A percentile compares a stretch with the other conserved stretches of the same genome.
phyloP scores from a whole-genome alignment of 495 filamentous ascomycete species.

The Podospora tetraspora region DNA sequence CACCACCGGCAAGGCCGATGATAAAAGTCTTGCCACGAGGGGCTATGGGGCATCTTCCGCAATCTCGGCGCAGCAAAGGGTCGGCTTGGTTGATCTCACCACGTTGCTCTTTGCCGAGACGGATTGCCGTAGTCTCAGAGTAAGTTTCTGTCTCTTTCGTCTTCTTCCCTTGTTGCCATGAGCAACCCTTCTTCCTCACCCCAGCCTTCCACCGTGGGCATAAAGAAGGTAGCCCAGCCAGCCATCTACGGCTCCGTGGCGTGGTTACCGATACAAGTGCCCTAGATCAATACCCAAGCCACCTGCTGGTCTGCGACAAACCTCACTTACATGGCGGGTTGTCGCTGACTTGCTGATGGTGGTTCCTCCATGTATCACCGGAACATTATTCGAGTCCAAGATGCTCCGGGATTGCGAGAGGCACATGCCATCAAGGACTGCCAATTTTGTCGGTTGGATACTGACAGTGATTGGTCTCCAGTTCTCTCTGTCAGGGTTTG shows the following conservation, averaged over 20 bases:
- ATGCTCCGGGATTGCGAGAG: conserved; percentile 53
- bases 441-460: conserved; percentile 22
- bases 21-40: conserved; percentile 49
- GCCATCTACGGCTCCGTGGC: conserved; percentile 50
- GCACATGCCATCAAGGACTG: conserved; percentile 44
- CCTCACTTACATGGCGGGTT: conserved; percentile 29
- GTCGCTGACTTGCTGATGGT: conserved; percentile 26
- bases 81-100: conserved; percentile 75
- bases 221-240: conserved; percentile 80
- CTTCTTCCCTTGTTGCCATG: conserved; percentile 14
- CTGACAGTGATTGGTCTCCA: conserved; percentile 20
- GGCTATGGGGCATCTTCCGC: conserved; percentile 71
- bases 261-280: conserved; percentile 88
- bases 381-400: conserved; percentile 42
- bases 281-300: conserved; percentile 55
- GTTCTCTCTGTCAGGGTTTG: conserved; percentile 24
- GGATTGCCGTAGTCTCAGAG: conserved; percentile 61
- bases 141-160: conserved; percentile 40
- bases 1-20: conserved; percentile 28
- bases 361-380: conserved; percentile 47
- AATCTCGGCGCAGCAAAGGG: conserved; percentile 55
- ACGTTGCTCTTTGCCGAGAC: conserved; percentile 61
- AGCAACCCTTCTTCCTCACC: background rate
- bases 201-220: conserved; percentile 46
- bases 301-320: conserved; percentile 24